Base-by-base conservation (phyloP, 371 early-diverging fungal genomes). In the Dinochytrium kinnereticum region DNA sequence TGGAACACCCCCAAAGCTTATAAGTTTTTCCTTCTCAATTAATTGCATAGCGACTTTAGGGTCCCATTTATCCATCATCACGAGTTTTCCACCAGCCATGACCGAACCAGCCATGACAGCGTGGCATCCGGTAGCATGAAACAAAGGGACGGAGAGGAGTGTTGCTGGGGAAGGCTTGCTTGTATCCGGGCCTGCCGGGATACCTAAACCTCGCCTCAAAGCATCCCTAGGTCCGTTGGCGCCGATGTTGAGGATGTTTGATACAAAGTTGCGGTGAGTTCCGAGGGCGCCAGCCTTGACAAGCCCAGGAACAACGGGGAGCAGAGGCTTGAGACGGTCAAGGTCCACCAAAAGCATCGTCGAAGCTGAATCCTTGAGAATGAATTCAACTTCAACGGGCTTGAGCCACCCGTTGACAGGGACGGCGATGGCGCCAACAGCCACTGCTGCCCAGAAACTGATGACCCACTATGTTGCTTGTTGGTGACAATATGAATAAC, bases 41-140 rank as follows among this genome's bases (percentile, higher is more conserved):
- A 77, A 30, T 21, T 51, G 17, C 53, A 77, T 24, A 0, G 77
- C 77, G 1, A 39, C 55, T 39, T 33, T 36, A 26, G 74, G 69
- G 40, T 73, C 69, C 69, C 72, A 77, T 55, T 73, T 73, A 17
- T 64, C 39, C 57, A 70, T 59, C 37, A 77, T 69, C 1, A 73
- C 57, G 1, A 71, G 51, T 37, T 73, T 73, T 17, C 64, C 71
- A 15, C 77, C 77, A 24, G 38, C 7, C 15, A 66, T 24, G 24
- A 64, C 37, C 0, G 50, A n/a, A 19, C 28, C 59, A 0, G 37
- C 28, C 51, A 73, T 24, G 19, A 68, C 21, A 3, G 55, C 37
- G 55, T 70, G 53, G 61, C 61, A 67, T 5, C 72, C 77, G 40
- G 65, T 77, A n/a, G 70, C 74, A 64, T 77, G 77, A 59, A 77